phyloP scores from a whole-genome alignment of 2,329 filamentous ascomycete species.

The Xylaria sp. region DNA sequence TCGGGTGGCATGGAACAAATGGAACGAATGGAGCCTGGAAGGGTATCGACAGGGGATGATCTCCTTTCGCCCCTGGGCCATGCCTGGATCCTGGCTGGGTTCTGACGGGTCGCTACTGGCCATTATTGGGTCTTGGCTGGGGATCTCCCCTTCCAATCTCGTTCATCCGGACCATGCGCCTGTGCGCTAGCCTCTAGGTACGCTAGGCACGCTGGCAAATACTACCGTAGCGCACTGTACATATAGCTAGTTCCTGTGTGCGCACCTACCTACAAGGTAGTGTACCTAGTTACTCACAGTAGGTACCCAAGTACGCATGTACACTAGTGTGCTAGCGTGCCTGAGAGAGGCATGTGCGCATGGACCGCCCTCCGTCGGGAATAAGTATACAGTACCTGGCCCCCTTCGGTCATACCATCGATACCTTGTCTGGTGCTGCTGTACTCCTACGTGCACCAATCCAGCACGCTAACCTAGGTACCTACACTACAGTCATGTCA shows the following conservation, averaged over 20 bases:
- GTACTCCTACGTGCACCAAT: not conserved
- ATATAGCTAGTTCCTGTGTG: not conserved
- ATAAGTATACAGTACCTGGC: conserved; percentile 21
- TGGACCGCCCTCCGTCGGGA: conserved; percentile 32
- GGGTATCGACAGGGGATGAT: conserved; percentile 22
- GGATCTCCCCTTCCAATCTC: conserved; percentile 35
- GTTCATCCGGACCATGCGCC: conserved; percentile 34
- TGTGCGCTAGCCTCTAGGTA: conserved; percentile 11
- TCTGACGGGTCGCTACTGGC: conserved; percentile 4
- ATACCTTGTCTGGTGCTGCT: conserved; percentile 19
- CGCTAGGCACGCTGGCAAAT: conserved; percentile 4
- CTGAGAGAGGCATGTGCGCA: conserved; percentile 15
- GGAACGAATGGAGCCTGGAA: conserved; percentile 19
- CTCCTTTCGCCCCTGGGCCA: conserved; percentile 33
- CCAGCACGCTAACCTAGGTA: not conserved
- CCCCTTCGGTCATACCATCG: conserved; percentile 8
- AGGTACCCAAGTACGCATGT: not conserved
- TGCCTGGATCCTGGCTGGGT: conserved; percentile 11
- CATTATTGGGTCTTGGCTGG: conserved; percentile 21
- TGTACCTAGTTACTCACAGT: not conserved
- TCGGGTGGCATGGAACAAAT: conserved; percentile 26
- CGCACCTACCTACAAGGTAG: not conserved
- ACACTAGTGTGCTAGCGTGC: not conserved
- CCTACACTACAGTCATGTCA: not conserved
- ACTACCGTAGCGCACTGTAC: conserved; percentile 1